phyloP scores from a whole-genome alignment of 345 rosid genomes.

The Rhodamnia rubescens region DNA sequence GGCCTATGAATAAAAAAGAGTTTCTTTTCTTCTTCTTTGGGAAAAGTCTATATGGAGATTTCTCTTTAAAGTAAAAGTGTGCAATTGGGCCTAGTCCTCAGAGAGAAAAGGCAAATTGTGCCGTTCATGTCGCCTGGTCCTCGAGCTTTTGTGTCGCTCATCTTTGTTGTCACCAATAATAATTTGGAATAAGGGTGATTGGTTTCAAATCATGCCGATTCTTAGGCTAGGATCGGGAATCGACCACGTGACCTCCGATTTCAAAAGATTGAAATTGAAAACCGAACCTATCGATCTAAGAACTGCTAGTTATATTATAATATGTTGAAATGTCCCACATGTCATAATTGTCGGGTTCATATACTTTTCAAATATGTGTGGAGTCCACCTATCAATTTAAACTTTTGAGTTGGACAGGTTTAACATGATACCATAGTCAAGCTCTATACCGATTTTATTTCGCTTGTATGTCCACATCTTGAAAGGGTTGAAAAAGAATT shows the following conservation, averaged over 20 bases:
- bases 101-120: background rate
- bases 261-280: background rate
- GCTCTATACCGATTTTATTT: background rate
- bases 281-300: rapidly evolving
- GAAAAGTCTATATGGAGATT: too few species aligned
- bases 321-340: background rate
- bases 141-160: background rate
- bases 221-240: background rate
- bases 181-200: background rate
- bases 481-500: too few species aligned
- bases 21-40: background rate
- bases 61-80: background rate
- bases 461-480: rapidly evolving
- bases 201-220: background rate
- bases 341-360: rapidly evolving
- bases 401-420: background rate
- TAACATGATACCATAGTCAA: background rate
- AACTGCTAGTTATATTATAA: rapidly evolving
- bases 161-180: background rate
- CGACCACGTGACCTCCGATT: background rate
- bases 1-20: background rate
- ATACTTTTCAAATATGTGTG: background rate
- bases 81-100: background rate
- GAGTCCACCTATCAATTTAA: background rate
- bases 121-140: background rate